A percentile compares a stretch with the other conserved stretches of the same genome.
Evolutionary conservation across 805 yeast species (phyloP).

Genomic region (Kluyveromyces dobzhanskii): DNA sequence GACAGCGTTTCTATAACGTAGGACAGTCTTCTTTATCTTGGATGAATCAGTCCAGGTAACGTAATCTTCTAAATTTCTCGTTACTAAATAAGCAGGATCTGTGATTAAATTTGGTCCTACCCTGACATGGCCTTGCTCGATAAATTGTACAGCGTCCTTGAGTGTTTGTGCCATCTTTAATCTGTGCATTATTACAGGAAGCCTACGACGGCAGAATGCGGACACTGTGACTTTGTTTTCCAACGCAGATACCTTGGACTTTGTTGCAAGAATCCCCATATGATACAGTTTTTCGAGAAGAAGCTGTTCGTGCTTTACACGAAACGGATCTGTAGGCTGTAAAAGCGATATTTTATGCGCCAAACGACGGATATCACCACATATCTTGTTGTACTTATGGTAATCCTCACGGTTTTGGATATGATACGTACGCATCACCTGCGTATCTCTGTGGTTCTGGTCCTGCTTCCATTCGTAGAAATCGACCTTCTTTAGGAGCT

Average conservation of each 20-base stretch:
- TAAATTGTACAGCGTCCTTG: conserved; percentile 79
- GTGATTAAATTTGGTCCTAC: conserved; percentile 95
- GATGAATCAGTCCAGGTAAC: conserved; percentile 96
- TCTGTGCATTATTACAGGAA: conserved; percentile 92
- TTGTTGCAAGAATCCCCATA: conserved; percentile 86
- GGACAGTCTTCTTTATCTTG: conserved; percentile 83
- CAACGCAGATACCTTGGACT: conserved; percentile 81
- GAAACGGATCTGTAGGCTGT: conserved; percentile 78
- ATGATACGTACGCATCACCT: conserved; percentile 91
- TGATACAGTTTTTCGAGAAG: conserved; percentile 77
- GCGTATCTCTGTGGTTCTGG: conserved; percentile 90
- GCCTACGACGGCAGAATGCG: conserved; percentile 83
- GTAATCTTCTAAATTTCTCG: conserved; percentile 91
- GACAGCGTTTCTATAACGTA: conserved; percentile 73
- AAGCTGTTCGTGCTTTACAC: conserved; percentile 82
- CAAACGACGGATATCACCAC: conserved; percentile 84
- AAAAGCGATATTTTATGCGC: conserved; percentile 80
- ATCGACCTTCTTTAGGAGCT: conserved; percentile 89
- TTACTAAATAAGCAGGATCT: conserved; percentile 90
- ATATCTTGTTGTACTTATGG: conserved; percentile 83
- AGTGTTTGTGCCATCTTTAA: conserved; percentile 88
- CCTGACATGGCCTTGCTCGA: conserved; percentile 96
- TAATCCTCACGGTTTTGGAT: conserved; percentile 93
- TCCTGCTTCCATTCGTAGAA: conserved; percentile 98
- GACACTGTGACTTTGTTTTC: conserved; percentile 90